Base-by-base conservation (phyloP, 2,329 filamentous ascomycete species). In the Fusarium sp. region DNA sequence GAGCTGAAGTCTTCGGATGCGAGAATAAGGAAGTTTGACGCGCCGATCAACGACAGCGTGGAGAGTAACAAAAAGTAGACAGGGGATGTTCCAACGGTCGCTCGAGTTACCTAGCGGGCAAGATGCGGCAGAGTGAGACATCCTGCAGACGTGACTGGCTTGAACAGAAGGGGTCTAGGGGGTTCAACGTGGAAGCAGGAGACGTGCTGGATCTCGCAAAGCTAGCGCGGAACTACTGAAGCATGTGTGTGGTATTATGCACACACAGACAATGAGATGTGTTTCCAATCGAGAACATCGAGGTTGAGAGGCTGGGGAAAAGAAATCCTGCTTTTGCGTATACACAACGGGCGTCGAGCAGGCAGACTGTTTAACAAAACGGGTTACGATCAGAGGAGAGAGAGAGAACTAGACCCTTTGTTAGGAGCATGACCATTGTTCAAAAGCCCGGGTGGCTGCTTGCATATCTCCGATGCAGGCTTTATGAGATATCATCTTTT, bases 401-500 rank as follows among this genome's bases (percentile, higher is more conserved):
- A 30, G 42, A 32, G 30, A n/a, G 6, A 20, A 23, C 15, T 12
- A 43, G 30, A 12, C 28, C 28, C 20, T 62, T 42, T 49, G 44
- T 32, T 38, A 20, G 15, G 26, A 8, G 21, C 12, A 45, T 24
- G 26, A 26, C 17, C 26, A 14, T 42, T 38, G 30, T 34, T 12
- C 17, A 23, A 51, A 34, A 26, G 42, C 21, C 40, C 21, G 26
- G 28, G 26, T 26, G 39, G 45, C 23, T 47, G 42, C 11, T 42
- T 30, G 20, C 34, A 50, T 40, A 40, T 44, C 28, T 42, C 42
- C 44, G 42, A 61, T 66, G 46, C 19, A 34, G 17, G 11, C 11
- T 61, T 67, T 67, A 38, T 67, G 64, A 67, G 64, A 54, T 34
- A 43, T 67, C 58, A 67, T 63, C 32, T 67, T 67, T 59, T 47